Evolutionary conservation across 163 green algal genomes (phyloP).

Genomic region (Chlamydomonas reinhardtii): DNA sequence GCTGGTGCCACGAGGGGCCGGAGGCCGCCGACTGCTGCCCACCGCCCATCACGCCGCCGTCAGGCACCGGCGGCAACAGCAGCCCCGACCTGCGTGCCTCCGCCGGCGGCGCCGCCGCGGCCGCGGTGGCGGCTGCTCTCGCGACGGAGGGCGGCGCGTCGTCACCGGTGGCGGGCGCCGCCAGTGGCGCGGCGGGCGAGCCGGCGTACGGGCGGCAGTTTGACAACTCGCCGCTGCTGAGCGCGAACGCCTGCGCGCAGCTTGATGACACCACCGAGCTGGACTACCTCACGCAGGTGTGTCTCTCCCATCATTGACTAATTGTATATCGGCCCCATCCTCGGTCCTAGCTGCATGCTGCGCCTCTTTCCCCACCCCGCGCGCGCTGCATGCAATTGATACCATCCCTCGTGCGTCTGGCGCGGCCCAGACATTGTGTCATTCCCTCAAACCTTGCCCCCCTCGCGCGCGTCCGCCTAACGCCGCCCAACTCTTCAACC

Average conservation of each 20-base stretch:
- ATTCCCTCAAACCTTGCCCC: too few relatives aligned
- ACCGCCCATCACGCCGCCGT: conserved; percentile 32
- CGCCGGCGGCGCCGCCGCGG: conserved; percentile 1
- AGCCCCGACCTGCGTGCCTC: conserved; percentile 43
- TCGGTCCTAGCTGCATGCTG: too few relatives aligned
- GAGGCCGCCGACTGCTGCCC: not conserved
- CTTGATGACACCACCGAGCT: conserved; percentile 84
- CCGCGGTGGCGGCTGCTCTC: too few relatives aligned
- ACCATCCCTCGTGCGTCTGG: too few relatives aligned
- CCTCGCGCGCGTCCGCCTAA: too few relatives aligned
- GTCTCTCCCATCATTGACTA: too few relatives aligned
- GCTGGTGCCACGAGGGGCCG: conserved; percentile 70
- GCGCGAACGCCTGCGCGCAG: conserved; percentile 38
- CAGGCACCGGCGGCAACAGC: conserved; percentile 32
- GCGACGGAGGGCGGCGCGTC: not conserved
- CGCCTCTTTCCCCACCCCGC: too few relatives aligned
- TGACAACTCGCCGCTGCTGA: conserved; percentile 48
- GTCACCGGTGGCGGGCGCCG: not conserved
- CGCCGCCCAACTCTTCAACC: too few relatives aligned
- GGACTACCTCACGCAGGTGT: conserved; percentile 89
- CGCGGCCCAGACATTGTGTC: too few relatives aligned
- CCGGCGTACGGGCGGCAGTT: conserved; percentile 1
- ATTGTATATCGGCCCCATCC: too few relatives aligned
- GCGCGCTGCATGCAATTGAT: too few relatives aligned
- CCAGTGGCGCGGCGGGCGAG: not conserved